Base-by-base conservation (phyloP, 805 yeast genomes). In the Hanseniaspora pseudoguilliermondii region DNA sequence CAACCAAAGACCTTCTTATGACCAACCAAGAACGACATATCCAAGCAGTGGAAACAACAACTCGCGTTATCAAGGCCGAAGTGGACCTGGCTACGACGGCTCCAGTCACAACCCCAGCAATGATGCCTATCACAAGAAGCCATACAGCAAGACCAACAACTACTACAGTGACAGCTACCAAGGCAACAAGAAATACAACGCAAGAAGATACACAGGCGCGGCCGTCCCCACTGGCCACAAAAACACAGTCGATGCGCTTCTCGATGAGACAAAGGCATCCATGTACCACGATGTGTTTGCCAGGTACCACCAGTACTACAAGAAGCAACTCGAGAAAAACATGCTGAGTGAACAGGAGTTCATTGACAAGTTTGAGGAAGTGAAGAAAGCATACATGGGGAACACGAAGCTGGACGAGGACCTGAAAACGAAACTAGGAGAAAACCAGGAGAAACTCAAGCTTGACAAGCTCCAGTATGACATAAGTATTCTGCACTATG, bases 381-480 rank as follows among this genome's bases (percentile, higher is more conserved):
- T 51, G 21, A 51, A 44, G 21, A 36, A 27, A 43, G 3, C 29
- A 6, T 35, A 41, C 21, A 23, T 23, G 35, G 18, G 20, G 13
- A 43, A 20, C 21, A 13, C 10, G 4, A 42, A 20, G 43, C 25
- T 34, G 16, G 34, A 20, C 2, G 25, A 35, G 29, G 9, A 23
- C 3, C 5, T 46, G 16, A 27, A 44, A 11, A 9, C 2, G 15
- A 46, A 46, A 10, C 49, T 46, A 11, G 49, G 49, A 20, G 16
- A n/a, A 16, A 43, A 23, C 23, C 36, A 43, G 3, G 47, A 40
- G 23, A 53, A 53, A 18, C 7, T 23, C 15, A 46, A 38, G 16
- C n/a, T 53, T 6, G 40, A 40, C 15, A 46, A 46, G 25, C 40
- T 53, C 16, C 41, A 48, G 21, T 53, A 53, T 29, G 47, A 39